These are phyloP conservation scores for Penicillium simplicissimum DNA, from an alignment of 495 filamentous ascomycete species.

Conservation along the genomic window DNA sequence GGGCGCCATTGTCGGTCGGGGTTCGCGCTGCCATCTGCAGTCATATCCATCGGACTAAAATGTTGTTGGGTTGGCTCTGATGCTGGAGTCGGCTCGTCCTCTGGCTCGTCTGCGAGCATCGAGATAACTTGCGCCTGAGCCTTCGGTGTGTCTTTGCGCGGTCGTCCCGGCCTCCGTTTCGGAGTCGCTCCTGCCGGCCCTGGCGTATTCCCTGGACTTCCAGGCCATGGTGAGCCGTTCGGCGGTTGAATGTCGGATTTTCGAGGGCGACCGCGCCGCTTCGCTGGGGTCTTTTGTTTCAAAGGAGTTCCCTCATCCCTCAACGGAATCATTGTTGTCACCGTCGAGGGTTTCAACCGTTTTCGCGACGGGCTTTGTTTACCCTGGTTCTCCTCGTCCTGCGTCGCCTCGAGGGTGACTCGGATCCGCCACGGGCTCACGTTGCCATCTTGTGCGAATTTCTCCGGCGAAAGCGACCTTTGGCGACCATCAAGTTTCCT, in stretches of 20 bases:
- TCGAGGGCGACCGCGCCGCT: conserved; percentile 46
- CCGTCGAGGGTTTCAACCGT: conserved; percentile 40
- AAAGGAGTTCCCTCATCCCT: conserved; percentile 45
- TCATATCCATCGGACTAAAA: conserved; percentile 29
- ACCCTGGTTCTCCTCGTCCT: conserved; percentile 42
- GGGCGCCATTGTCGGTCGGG: conserved; percentile 26
- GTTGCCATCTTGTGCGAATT: conserved; percentile 37
- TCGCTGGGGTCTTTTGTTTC: conserved; percentile 37
- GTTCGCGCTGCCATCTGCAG: conserved; percentile 18
- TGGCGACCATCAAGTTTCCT: conserved; percentile 39
- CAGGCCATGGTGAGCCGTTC: conserved; percentile 37
- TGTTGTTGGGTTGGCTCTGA: not conserved
- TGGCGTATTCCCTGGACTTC: conserved; percentile 41
- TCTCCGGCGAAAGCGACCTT: conserved; percentile 40
- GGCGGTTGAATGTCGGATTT: conserved; percentile 39
- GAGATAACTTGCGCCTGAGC: conserved; percentile 12
- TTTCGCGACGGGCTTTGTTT: conserved; percentile 40
- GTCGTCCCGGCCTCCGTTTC: conserved; percentile 41
- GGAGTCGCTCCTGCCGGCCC: conserved; percentile 19
- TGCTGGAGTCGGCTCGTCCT: conserved; percentile 18
- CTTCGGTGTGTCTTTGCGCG: conserved; percentile 39
- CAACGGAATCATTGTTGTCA: conserved; percentile 55
- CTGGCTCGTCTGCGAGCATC: conserved; percentile 19
- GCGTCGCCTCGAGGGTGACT: conserved; percentile 59
- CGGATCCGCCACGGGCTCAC: conserved; percentile 59